Evolutionary conservation across 1,284 basidiomycete species (phyloP).

Genomic region (Chondrostereum purpureum): DNA sequence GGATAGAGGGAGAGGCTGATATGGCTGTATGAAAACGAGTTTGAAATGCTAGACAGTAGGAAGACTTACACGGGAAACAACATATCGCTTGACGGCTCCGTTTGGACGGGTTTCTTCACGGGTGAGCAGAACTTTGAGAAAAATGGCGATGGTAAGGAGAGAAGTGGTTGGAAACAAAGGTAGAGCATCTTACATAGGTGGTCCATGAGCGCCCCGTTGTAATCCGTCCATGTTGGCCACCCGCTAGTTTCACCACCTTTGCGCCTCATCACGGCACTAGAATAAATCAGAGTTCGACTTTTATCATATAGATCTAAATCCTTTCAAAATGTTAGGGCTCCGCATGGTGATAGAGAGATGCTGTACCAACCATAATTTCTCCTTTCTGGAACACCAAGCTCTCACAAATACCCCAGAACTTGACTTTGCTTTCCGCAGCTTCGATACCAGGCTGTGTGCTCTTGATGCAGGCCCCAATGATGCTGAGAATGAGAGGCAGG

Average conservation of each 20-base stretch:
- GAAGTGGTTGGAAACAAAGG: slow-evolving; percentile 1
- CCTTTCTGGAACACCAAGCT: slow-evolving; percentile 65
- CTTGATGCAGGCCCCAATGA: slow-evolving; percentile 64
- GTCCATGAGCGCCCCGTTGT: slow-evolving; percentile 65
- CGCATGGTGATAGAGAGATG: background rate
- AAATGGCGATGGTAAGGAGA: too few species aligned
- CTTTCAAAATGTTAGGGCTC: slow-evolving; percentile 27
- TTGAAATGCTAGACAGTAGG: background rate
- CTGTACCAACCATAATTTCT: slow-evolving; percentile 63
- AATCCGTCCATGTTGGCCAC: slow-evolving; percentile 60
- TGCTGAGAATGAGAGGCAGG: slow-evolving; percentile 56
- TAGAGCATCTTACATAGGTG: slow-evolving; percentile 52
- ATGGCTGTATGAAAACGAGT: slow-evolving; percentile 5
- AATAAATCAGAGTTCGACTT: slow-evolving; percentile 60
- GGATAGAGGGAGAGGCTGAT: slow-evolving; percentile 68
- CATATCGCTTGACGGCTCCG: slow-evolving; percentile 39
- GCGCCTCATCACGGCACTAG: slow-evolving; percentile 49
- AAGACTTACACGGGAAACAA: slow-evolving; percentile 57
- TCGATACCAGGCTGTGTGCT: slow-evolving; percentile 80
- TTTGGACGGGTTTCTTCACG: slow-evolving; percentile 49
- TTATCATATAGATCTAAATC: slow-evolving; percentile 76
- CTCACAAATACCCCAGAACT: slow-evolving; percentile 73
- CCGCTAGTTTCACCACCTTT: slow-evolving; percentile 47
- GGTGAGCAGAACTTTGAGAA: slow-evolving; percentile 50
- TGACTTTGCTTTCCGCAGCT: slow-evolving; percentile 77